Percentiles rank a stretch among this genome's conserved stretches.
These are phyloP conservation scores for Rugonectria rugulosa DNA, from an alignment of 2,329 filamentous ascomycete species.

Conservation along the genomic window DNA sequence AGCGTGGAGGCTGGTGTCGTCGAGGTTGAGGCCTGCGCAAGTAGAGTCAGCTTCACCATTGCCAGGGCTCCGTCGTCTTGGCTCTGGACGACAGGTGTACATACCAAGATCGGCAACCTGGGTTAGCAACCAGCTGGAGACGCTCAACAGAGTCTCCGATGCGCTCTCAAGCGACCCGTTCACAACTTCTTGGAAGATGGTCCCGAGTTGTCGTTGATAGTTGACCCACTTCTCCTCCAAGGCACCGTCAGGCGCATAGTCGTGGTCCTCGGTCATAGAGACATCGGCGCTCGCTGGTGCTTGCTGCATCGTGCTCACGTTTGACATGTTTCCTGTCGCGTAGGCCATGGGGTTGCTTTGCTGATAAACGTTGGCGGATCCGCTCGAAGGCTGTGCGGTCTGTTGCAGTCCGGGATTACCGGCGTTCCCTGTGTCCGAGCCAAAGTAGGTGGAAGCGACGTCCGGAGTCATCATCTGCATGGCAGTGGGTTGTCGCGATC, in stretches of 20 bases:
- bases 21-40: slow-evolving; percentile 78
- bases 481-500: slow-evolving; percentile 76
- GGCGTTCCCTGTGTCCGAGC: slow-evolving; percentile 51
- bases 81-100: slow-evolving; percentile 33
- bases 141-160: slow-evolving; percentile 58
- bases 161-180: slow-evolving; percentile 58
- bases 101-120: slow-evolving; percentile 64
- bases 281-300: slow-evolving; percentile 50
- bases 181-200: slow-evolving; percentile 76
- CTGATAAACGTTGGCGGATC: slow-evolving; percentile 70
- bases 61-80: not conserved
- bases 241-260: slow-evolving; percentile 58
- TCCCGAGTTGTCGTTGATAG: slow-evolving; percentile 68
- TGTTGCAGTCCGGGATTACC: slow-evolving; percentile 62
- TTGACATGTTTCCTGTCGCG: slow-evolving; percentile 52
- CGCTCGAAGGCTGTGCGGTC: slow-evolving; percentile 55
- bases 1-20: slow-evolving; percentile 77
- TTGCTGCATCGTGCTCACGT: slow-evolving; percentile 55
- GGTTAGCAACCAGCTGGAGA: slow-evolving; percentile 64
- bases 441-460: slow-evolving; percentile 75
- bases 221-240: slow-evolving; percentile 74
- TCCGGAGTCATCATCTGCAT: slow-evolving; percentile 71
- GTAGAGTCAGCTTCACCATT: slow-evolving; percentile 26
- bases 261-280: slow-evolving; percentile 62
- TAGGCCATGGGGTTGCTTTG: slow-evolving; percentile 66